Base-by-base conservation (phyloP, 2,329 filamentous ascomycete species). In the Calonectria leucothoes region DNA sequence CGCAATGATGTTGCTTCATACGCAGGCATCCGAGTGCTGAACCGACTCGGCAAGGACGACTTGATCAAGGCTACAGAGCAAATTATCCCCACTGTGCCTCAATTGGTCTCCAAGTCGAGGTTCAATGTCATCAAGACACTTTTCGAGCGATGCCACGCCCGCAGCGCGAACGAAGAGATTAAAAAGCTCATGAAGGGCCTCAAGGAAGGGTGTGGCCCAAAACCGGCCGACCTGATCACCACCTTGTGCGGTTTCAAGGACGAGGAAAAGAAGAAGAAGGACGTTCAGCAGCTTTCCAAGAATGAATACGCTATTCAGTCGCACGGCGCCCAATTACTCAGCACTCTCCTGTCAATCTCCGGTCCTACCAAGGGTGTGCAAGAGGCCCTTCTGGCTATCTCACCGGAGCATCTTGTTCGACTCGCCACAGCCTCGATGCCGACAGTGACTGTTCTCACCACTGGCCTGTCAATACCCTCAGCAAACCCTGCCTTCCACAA, bases 1-100 rank as follows among this genome's bases (percentile, higher is more conserved):
- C 93, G 95, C 71, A 98, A 98, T 82, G 96, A 98, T 79, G 94
- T 96, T 63, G 95, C 97, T 7, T 94, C 92, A 29, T 98, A 98
- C 81, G 94, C 97, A 0, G 95, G 95, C 25, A 94, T 96, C 77
- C 91, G 92, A 71, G 92, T 97, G 4, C 87, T 99, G 52, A 94
- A 95, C 82, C 91, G 97, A 68, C 88, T 98, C 14, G 93, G 94
- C 83, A 96, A 95, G 81, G 95, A 98, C 73, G 95, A 98, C 81
- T 88, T 99, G 11, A 88, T 93, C 51, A 91, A 91, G 69, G 94
- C 94, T 0, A 90, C 95, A 70, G 88, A 92, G 63, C 89, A 92
- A 79, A 94, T 98, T 70, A 83, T 93, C 5, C 93, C 95, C 0
- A 92, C 95, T 69, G 89, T 98, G 7, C 89, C 91, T 0, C 90